A percentile compares a stretch with the other conserved stretches of the same genome.
Evolutionary conservation across 106 monocot species (phyloP).

Genomic region (Amphibolis antarctica): DNA sequence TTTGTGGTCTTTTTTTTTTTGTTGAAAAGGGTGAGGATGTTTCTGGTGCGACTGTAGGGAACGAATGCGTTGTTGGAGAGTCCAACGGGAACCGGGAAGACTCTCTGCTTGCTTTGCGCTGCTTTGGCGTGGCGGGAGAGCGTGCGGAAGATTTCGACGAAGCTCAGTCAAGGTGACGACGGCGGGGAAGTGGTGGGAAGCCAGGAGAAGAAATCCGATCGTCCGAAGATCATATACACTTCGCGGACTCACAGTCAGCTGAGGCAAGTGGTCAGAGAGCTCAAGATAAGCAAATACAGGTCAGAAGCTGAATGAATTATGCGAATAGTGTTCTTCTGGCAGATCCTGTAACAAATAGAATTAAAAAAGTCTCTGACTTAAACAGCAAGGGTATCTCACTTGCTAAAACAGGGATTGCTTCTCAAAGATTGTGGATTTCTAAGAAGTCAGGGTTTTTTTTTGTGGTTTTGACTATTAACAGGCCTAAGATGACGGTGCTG

Average conservation of each 20-base stretch:
- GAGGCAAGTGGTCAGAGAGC: constrained; percentile 85
- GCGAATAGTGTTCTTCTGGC: too few species aligned
- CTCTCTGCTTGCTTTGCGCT: constrained; percentile 76
- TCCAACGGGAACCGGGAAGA: constrained; percentile 95
- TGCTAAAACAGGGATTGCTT: too few species aligned
- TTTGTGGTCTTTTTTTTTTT: constrained; percentile 1
- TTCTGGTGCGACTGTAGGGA: constrained; percentile 17
- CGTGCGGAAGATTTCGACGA: constrained; percentile 19
- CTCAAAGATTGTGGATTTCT: too few species aligned
- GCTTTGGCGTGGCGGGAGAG: constrained; percentile 85
- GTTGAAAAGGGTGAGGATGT: neutral
- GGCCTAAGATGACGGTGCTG: constrained; percentile 83
- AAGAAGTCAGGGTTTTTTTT: too few species aligned
- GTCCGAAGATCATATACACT: constrained; percentile 73
- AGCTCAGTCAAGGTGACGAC: neutral
- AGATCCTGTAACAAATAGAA: too few species aligned
- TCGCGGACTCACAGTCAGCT: constrained; percentile 96
- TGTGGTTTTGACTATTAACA: constrained; percentile 9
- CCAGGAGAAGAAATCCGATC: constrained; percentile 23
- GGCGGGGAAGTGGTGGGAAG: constrained; percentile 17
- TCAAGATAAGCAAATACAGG: constrained; percentile 76
- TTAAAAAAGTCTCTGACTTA: too few species aligned
- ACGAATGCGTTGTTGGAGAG: constrained; percentile 89
- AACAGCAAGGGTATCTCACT: too few species aligned
- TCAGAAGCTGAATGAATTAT: neutral